Base-by-base conservation (phyloP, 345 rosid species). In the Salix suchowensis region DNA sequence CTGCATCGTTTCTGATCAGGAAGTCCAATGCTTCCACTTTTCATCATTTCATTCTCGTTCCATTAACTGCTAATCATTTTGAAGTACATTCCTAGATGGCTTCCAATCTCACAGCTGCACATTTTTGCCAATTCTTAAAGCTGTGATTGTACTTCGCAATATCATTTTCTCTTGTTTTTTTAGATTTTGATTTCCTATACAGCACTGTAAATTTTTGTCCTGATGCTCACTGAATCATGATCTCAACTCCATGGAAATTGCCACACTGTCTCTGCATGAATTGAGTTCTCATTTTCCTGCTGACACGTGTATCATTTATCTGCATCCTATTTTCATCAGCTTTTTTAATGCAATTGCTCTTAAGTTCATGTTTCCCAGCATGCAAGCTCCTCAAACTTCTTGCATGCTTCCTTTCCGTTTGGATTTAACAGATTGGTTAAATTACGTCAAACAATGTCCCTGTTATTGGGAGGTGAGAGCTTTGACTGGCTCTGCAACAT, bases 401-500 rank as follows among this genome's bases (percentile, higher is more conserved):
- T 24, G 15, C 28, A 24, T 23, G 5, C 5, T 10, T 54, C 21
- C 7, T 21, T 52, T n/a, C n/a, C 23, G 36, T 32, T 52, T 34
- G 19, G 2, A 37, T 34, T 6, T 21, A 36, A 32, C 14, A 10
- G 7, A 67, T 15, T 32, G 16, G 39, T 50, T 23, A 6, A 19
- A 14, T 0, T 37, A 11, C 26, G 36, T n/a, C 11, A 21, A 39
- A 67, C 28, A 7, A 42, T 60, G 10, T 52, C 26, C 50, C 71
- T 66, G 60, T 61, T 7, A 13, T 74, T 79, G 84, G 84, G 86
- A 96, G 99, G 99, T 98, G 74, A 96, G 91, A 88, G 97, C 99
- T 85, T 98, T 98, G 39, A 54, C 95, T 67, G 99, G 99, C 71
- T 96, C 99, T 50, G 99, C 99, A 48, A 96, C 99, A 65, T 82